Percentiles rank a stretch among this genome's conserved stretches.
Conservation (phyloP, 2,329 filamentous ascomycete species). For the Botrytis medusae region DNA sequence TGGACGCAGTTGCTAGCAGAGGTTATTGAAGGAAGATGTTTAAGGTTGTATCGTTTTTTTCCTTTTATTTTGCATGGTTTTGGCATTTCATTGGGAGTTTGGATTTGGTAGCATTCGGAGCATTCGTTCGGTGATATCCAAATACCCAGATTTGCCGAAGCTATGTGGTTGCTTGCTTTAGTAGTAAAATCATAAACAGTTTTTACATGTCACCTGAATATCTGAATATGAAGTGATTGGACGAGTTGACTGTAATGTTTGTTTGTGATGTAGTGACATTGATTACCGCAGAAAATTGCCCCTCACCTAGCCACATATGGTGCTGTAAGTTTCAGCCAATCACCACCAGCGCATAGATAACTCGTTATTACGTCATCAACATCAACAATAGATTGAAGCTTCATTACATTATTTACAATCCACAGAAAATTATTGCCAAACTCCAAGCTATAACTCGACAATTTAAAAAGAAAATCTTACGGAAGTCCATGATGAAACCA, state of each 20-base stretch:
- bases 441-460: neutral
- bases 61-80: conserved; percentile 12
- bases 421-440: neutral
- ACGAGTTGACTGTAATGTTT: neutral
- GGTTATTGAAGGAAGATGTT: conserved; percentile 16
- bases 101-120: conserved; percentile 17
- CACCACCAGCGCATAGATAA: neutral
- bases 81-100: conserved; percentile 17
- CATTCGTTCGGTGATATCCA: conserved; percentile 15
- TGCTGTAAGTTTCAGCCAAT: neutral
- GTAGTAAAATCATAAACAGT: neutral
- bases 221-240: neutral
- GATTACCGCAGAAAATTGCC: neutral
- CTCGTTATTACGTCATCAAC: conserved; percentile 13
- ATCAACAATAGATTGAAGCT: neutral
- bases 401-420: neutral
- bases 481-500: neutral
- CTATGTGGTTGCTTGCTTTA: conserved; percentile 4
- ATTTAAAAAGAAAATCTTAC: neutral
- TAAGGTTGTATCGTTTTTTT: neutral
- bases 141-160: conserved; percentile 17
- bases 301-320: neutral
- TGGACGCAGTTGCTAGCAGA: conserved; percentile 51
- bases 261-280: neutral
- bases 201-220: neutral